These are phyloP conservation scores for Babesia bigemina DNA, from an alignment of 169 alveolate genomes.

Conservation along the genomic window DNA sequence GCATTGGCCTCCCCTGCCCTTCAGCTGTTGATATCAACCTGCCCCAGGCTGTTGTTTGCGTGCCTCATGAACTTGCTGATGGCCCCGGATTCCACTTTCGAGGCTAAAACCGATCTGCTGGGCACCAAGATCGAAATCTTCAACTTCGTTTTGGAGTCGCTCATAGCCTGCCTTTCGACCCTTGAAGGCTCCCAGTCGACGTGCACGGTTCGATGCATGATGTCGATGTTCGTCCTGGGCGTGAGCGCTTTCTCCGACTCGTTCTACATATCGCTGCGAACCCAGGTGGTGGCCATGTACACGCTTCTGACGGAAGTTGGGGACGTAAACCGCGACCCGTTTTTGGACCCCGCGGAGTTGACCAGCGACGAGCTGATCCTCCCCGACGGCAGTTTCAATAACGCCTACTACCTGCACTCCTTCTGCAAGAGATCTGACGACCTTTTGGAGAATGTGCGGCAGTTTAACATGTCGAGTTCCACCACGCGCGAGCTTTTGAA, in stretches of 20 bases:
- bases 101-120: neutral
- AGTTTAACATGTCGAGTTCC: slow-evolving; percentile 7
- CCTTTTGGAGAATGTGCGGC: slow-evolving; percentile 26
- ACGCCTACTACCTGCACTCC: slow-evolving; percentile 17
- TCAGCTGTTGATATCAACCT: slow-evolving; percentile 33
- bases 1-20: slow-evolving; percentile 13
- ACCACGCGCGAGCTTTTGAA: slow-evolving; percentile 16
- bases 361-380: slow-evolving; percentile 26
- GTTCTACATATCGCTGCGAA: slow-evolving; percentile 6
- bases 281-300: slow-evolving; percentile 43
- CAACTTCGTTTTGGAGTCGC: slow-evolving; percentile 32
- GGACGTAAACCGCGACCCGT: slow-evolving; percentile 8
- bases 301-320: slow-evolving; percentile 30
- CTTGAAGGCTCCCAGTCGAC: slow-evolving; percentile 42
- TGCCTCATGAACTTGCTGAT: slow-evolving; percentile 40
- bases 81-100: slow-evolving; percentile 12
- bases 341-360: slow-evolving; percentile 12
- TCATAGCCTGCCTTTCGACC: slow-evolving; percentile 22
- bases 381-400: slow-evolving; percentile 54
- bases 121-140: slow-evolving; percentile 46
- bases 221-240: slow-evolving; percentile 39
- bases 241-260: slow-evolving; percentile 31
- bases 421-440: slow-evolving; percentile 41
- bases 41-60: slow-evolving; percentile 54
- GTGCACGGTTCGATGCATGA: slow-evolving; percentile 19